Conservation (phyloP, 2,329 filamentous ascomycete genomes). For the Zymoseptoria brevis region DNA sequence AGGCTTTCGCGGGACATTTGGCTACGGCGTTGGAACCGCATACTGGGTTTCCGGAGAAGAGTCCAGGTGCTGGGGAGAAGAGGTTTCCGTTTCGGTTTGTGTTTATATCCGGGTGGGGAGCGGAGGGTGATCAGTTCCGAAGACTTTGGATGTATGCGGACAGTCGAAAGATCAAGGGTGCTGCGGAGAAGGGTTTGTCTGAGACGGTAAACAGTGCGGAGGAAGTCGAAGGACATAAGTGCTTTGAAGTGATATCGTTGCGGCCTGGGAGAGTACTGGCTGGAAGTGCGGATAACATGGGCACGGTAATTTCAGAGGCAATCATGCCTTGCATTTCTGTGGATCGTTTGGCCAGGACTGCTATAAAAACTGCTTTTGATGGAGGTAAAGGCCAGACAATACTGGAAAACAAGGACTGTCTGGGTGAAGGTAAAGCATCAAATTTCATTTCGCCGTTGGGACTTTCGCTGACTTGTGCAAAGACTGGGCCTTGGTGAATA, state of each 20-base stretch:
- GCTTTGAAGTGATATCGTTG: constrained; percentile 30
- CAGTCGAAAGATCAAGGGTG: constrained; percentile 30
- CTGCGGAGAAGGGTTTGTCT: constrained; percentile 31
- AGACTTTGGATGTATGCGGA: constrained; percentile 32
- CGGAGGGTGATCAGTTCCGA: constrained; percentile 34
- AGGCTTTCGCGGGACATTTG: constrained; percentile 25
- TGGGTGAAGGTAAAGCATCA: constrained; percentile 24
- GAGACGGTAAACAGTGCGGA: constrained; percentile 24
- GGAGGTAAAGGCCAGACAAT: constrained; percentile 28
- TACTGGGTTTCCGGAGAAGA: constrained; percentile 11
- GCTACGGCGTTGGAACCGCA: constrained; percentile 22
- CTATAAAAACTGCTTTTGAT: constrained; percentile 24
- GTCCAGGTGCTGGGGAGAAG: constrained; percentile 16
- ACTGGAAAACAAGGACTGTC: constrained; percentile 30
- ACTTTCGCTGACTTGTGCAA: background rate
- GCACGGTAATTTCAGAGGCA: constrained; percentile 25
- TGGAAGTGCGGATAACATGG: constrained; percentile 23
- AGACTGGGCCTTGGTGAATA: background rate
- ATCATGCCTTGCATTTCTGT: constrained; percentile 26
- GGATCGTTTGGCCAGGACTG: constrained; percentile 25
- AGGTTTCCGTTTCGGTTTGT: constrained; percentile 38
- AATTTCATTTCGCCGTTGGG: background rate
- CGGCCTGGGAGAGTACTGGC: constrained; percentile 26
- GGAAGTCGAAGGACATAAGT: constrained; percentile 24
- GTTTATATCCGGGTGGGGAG: constrained; percentile 32